Conservation (phyloP, 1,284 basidiomycete species). For the Ganoderma multipileum region DNA sequence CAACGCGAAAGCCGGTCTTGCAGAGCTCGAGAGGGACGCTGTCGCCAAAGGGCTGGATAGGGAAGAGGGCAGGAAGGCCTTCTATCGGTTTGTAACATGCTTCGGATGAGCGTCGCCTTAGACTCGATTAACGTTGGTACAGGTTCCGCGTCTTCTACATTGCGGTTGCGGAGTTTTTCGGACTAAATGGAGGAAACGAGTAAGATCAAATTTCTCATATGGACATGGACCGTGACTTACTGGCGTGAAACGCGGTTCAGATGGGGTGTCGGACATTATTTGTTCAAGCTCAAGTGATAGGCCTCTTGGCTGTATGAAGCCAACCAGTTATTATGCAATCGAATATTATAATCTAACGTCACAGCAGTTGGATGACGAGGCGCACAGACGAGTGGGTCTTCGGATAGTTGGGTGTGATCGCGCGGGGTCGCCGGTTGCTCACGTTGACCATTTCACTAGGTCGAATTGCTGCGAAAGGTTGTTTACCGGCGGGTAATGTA, state of each 20-base stretch:
- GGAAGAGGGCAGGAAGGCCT: conserved; percentile 67
- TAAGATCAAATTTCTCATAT: conserved; percentile 42
- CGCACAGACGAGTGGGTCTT: neutral
- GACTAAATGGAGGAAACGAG: conserved; percentile 70
- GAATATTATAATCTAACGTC: no score
- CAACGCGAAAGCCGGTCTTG: conserved; percentile 52
- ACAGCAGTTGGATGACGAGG: neutral
- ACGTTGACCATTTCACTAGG: no score
- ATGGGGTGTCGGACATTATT: conserved; percentile 64
- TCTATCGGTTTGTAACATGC: conserved; percentile 51
- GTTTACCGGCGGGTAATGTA: no score
- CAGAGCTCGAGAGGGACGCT: conserved; percentile 58
- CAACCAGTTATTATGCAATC: neutral
- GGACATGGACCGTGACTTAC: neutral
- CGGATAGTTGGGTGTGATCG: neutral
- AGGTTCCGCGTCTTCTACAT: conserved; percentile 80
- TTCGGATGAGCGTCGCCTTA: neutral
- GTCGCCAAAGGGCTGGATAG: conserved; percentile 51
- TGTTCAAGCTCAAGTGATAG: conserved; percentile 50
- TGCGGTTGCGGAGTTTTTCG: conserved; percentile 80
- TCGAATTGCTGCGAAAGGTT: no score
- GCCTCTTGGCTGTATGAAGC: neutral
- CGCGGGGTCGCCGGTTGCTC: no score
- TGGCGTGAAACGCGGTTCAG: conserved; percentile 26
- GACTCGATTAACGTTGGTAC: neutral